Evolutionary conservation across 2,329 filamentous ascomycete genomes (phyloP).

Genomic region (Aspergillus persii): DNA sequence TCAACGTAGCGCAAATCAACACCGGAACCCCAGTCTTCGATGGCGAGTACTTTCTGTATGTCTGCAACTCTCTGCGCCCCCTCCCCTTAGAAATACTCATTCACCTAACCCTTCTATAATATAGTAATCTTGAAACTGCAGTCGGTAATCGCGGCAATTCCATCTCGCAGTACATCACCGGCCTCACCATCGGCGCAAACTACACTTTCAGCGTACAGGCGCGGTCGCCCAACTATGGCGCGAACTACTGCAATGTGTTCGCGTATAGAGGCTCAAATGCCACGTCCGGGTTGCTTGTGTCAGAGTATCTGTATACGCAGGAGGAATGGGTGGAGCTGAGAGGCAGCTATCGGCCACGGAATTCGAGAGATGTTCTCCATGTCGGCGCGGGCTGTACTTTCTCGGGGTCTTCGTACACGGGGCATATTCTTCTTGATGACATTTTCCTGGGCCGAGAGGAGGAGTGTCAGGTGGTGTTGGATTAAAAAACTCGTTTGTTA

Average conservation of each 20-base stretch:
- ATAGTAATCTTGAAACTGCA: conserved; percentile 20
- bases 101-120: not conserved
- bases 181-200: conserved; percentile 12
- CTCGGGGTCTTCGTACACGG: conserved; percentile 16
- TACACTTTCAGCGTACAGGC: conserved; percentile 20
- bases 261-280: conserved; percentile 18
- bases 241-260: conserved; percentile 16
- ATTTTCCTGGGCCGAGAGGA: conserved; percentile 1
- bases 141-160: conserved; percentile 19
- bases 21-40: conserved; percentile 16
- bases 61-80: not conserved
- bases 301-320: conserved; percentile 6
- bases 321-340: conserved; percentile 18
- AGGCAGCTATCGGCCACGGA: conserved; percentile 15
- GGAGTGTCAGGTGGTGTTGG: not conserved
- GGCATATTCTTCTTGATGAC: conserved; percentile 24
- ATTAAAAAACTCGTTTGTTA: not conserved
- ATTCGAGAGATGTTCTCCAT: conserved; percentile 13
- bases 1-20: conserved; percentile 19
- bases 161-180: conserved; percentile 17
- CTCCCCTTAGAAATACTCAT: not conserved
- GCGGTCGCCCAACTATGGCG: conserved; percentile 8
- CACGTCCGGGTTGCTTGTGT: conserved; percentile 14
- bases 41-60: conserved; percentile 23
- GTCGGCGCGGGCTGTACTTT: conserved; percentile 18